Evolutionary conservation across 257 asterid species (phyloP), one percentile per base, ranked within the genome.

Genomic region (Coffea eugenioides): DNA sequence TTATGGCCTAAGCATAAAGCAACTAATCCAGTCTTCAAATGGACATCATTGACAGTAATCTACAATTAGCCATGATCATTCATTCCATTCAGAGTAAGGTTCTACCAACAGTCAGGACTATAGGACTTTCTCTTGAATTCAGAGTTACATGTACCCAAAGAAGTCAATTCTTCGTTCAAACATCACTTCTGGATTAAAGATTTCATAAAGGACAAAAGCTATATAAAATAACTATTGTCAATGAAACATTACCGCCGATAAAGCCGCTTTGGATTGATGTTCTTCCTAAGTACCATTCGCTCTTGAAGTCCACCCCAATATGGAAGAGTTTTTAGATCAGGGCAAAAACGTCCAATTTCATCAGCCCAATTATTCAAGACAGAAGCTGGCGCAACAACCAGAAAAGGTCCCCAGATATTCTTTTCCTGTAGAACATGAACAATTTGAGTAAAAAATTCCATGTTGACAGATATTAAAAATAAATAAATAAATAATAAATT

Each of bases 311-410:
- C 96, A 85, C 99, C 99, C 98, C 98, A 96, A 76, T 96, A 96
- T 39, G 99, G 98, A 84, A 96, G 98, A 73, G 95, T 90, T 84
- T 91, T 96, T 83, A 96, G 82, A 80, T 94, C 99, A 81, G 99
- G 99, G 87, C 98, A 92, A 86, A 94, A 96, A 84, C 98, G 98
- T 77, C 97, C 90, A 86, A 96, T 91, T 88, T 96, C 99, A 86
- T 94, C 98, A 75, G 97, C 98, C 99, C 99, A 96, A 84, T 96
- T 96, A 83, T 85, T 94, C 91, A 96, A 84, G 82, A 96, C 99
- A 66, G 98, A 94, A 43, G 99, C 96, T 68, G 99, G 99, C 75
- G 98, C 99, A 84, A 96, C 99, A 82, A 96, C 96, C 88, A 96
- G 88, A 85, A 94, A 94, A 84, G 99, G 99, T 10, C 99, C 99